Evolutionary conservation across 192 early-diverging fungal species (phyloP).

Genomic region (Podila epicladia): DNA sequence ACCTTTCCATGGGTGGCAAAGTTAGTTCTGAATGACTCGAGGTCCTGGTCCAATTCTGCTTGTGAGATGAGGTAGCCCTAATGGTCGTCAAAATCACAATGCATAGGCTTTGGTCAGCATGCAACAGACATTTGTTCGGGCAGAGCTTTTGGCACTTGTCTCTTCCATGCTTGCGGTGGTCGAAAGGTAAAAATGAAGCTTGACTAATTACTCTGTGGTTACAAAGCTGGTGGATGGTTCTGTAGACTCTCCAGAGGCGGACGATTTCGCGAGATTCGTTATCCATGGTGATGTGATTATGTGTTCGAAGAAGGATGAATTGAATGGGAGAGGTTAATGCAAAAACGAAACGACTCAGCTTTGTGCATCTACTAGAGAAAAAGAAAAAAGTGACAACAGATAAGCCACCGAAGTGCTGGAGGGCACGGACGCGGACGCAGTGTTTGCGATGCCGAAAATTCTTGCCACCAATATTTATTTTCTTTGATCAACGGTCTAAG

Average conservation of each 20-base stretch:
- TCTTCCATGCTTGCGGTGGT: neutral
- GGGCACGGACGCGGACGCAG: neutral
- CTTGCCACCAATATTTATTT: slow-evolving; percentile 1
- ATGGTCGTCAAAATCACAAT: neutral
- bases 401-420: neutral
- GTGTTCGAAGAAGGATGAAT: neutral
- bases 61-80: slow-evolving; percentile 88
- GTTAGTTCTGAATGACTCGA: slow-evolving; percentile 79
- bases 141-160: neutral
- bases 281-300: slow-evolving; percentile 37
- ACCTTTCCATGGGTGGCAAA: slow-evolving; percentile 79
- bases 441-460: neutral
- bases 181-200: neutral
- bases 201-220: slow-evolving; percentile 72
- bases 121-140: neutral
- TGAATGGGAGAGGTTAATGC: neutral
- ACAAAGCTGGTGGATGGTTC: slow-evolving; percentile 92
- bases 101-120: neutral
- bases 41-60: slow-evolving; percentile 81
- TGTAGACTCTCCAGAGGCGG: slow-evolving; percentile 84
- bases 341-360: no score
- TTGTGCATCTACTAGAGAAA: neutral
- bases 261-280: slow-evolving; percentile 68
- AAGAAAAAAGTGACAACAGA: slow-evolving; percentile 1
- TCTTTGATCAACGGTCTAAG: slow-evolving; percentile 9